Evolutionary conservation across 225 moss, liverwort and hornwort species (phyloP).

Genomic region (Marchantia paleacea): DNA sequence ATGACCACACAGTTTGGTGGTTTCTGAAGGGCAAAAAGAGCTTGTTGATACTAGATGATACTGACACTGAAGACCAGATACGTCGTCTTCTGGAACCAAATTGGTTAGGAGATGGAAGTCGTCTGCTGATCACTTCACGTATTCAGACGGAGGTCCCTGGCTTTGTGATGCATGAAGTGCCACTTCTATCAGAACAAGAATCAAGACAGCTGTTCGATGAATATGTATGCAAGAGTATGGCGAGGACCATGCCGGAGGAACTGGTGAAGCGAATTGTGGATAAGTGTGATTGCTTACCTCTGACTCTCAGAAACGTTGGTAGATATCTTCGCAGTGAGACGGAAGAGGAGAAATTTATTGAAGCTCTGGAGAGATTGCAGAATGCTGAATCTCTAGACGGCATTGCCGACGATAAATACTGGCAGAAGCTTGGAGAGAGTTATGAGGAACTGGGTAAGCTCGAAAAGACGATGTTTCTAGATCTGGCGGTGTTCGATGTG

Average conservation of each 20-base stretch:
- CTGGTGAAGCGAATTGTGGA: background rate
- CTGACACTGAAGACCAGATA: background rate
- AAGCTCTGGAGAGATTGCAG: background rate
- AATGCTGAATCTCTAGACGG: background rate
- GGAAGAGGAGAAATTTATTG: no score
- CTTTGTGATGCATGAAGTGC: background rate
- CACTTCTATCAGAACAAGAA: background rate
- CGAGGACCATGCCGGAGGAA: background rate
- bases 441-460: background rate
- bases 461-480: background rate
- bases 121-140: background rate
- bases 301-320: background rate
- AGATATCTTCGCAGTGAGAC: background rate
- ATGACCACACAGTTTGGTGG: background rate
- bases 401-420: background rate
- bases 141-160: background rate
- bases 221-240: background rate
- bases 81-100: background rate
- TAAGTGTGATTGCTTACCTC: background rate
- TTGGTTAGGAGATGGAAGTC: background rate
- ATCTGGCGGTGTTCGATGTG: background rate
- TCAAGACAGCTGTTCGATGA: background rate
- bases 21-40: background rate
- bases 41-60: background rate
- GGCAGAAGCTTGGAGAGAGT: background rate